Percentiles rank a stretch among this genome's conserved stretches.
Evolutionary conservation across 2,329 filamentous ascomycete species (phyloP).

Genomic region (Colletotrichum lentis): DNA sequence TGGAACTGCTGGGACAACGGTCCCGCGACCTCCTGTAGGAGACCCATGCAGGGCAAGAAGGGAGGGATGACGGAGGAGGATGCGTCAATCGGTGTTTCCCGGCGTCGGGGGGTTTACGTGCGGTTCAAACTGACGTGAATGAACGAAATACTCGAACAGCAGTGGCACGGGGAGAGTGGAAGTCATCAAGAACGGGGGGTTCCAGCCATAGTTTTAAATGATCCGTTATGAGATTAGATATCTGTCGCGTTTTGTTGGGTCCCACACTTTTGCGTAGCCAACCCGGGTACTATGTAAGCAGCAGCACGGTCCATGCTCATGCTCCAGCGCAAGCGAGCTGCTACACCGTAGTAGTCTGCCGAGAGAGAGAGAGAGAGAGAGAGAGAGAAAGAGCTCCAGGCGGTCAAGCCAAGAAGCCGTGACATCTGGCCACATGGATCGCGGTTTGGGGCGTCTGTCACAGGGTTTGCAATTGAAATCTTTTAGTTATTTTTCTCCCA

Average conservation of each 20-base stretch:
- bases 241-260: slow-evolving; percentile 36
- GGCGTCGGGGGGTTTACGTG: slow-evolving; percentile 14
- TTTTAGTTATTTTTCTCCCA: not conserved
- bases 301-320: not conserved
- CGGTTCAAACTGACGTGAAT: slow-evolving; percentile 11
- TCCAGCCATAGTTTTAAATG: slow-evolving; percentile 35
- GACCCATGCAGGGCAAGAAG: slow-evolving; percentile 56
- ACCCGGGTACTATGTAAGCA: slow-evolving; percentile 1
- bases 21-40: slow-evolving; percentile 61
- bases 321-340: not conserved
- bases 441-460: slow-evolving; percentile 5
- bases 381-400: slow-evolving; percentile 6
- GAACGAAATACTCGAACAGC: slow-evolving; percentile 7
- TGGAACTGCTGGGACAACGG: slow-evolving; percentile 61
- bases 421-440: slow-evolving; percentile 21
- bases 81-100: slow-evolving; percentile 15
- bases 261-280: slow-evolving; percentile 29
- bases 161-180: slow-evolving; percentile 24
- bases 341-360: not conserved
- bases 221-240: slow-evolving; percentile 36
- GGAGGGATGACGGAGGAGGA: not conserved
- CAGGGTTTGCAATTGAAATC: slow-evolving; percentile 12
- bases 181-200: slow-evolving; percentile 24
- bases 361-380: no score
- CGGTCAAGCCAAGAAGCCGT: slow-evolving; percentile 33